Evolutionary conservation across 176 grass and related monocot species (phyloP).

Genomic region (Carex parvula): DNA sequence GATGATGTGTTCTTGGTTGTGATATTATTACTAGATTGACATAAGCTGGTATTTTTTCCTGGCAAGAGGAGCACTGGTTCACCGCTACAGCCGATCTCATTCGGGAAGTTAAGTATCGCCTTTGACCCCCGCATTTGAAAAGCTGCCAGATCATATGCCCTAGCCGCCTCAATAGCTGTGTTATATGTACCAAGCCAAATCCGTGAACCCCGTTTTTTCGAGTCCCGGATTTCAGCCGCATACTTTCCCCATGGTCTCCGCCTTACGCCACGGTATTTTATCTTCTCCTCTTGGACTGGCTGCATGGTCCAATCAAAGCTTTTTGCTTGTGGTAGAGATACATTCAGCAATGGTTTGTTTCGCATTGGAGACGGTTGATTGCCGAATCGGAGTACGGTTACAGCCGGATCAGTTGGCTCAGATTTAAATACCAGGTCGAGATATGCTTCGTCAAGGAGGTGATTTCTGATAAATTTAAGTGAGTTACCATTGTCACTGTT

Average conservation of each 20-base stretch:
- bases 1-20: neutral
- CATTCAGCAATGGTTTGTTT: neutral
- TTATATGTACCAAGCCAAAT: slow-evolving; percentile 96
- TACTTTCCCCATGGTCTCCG: slow-evolving; percentile 89
- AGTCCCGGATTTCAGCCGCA: slow-evolving; percentile 90
- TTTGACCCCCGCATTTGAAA: slow-evolving; percentile 68
- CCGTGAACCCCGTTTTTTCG: slow-evolving; percentile 58
- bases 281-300: neutral
- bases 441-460: neutral
- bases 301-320: neutral
- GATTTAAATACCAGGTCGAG: neutral
- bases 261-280: slow-evolving; percentile 77
- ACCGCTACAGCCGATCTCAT: slow-evolving; percentile 46
- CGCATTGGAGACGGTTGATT: neutral
- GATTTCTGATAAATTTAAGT: slow-evolving; percentile 3
- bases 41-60: neutral
- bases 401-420: neutral
- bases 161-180: slow-evolving; percentile 70
- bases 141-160: slow-evolving; percentile 77
- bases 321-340: neutral
- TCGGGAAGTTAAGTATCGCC: slow-evolving; percentile 94
- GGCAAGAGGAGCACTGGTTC: neutral
- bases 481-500: slow-evolving; percentile 16
- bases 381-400: slow-evolving; percentile 12
- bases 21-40: neutral